Evolutionary conservation across 2,329 filamentous ascomycete species (phyloP).

Genomic region (Exophiala oligosperma): DNA sequence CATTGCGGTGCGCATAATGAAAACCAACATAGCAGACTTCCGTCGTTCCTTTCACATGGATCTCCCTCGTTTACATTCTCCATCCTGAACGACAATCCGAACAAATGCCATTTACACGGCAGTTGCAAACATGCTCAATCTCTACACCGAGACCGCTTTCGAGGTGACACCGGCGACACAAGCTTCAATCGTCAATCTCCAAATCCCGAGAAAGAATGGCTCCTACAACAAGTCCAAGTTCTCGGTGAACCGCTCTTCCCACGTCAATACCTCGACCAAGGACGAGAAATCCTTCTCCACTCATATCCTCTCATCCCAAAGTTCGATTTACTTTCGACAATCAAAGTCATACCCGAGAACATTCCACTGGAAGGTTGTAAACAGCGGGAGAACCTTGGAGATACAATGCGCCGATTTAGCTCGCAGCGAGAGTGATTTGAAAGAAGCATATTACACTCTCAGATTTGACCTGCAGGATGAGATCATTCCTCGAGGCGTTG

Average conservation of each 20-base stretch:
- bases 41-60: background rate
- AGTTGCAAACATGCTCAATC: constrained; percentile 26
- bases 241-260: constrained; percentile 11
- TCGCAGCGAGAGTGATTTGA: constrained; percentile 60
- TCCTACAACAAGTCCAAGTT: constrained; percentile 23
- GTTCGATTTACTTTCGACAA: constrained; percentile 81
- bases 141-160: constrained; percentile 30
- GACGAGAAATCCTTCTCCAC: constrained; percentile 68
- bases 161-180: constrained; percentile 23
- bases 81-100: background rate
- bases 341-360: constrained; percentile 74
- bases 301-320: constrained; percentile 72
- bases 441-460: constrained; percentile 72
- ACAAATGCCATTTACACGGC: constrained; percentile 14
- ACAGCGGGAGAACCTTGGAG: constrained; percentile 77
- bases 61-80: background rate
- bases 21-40: background rate
- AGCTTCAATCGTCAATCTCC: constrained; percentile 15
- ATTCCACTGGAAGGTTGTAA: constrained; percentile 88
- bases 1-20: background rate
- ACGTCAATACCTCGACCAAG: constrained; percentile 7
- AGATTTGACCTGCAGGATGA: constrained; percentile 73
- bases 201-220: constrained; percentile 25
- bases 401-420: constrained; percentile 80
- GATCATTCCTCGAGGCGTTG: constrained; percentile 76